Evolutionary conservation across 805 yeast species (phyloP), one percentile per base, ranked within the genome.

Genomic region (Candida endomychidarum): DNA sequence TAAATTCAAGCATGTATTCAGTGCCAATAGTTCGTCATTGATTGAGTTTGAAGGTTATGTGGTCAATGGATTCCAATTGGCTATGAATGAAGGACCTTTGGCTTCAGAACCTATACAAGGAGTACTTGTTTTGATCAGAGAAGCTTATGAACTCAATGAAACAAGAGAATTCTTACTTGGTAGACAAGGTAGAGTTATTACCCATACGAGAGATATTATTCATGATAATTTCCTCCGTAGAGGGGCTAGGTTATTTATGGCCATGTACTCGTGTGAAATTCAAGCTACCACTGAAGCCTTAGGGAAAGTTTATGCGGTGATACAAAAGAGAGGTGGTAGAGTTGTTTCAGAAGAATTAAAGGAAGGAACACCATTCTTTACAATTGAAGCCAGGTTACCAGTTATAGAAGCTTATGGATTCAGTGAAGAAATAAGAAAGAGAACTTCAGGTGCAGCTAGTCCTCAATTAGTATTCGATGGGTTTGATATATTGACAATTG

Each of bases 341-440:
- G 86, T 93, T 41, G 75, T 83, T 2, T 78, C 89, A 3, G 99
- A 93, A 61, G 99, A 93, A 58, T 81, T 93, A 87, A 90, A 93
- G 56, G 99, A 93, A 58, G 99, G 99, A 8, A 93, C 99, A 0
- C 96, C 98, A 15, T 89, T 91, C 53, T 93, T 93, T 71, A 86
- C 86, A 20, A 79, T 93, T 41, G 80, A 75, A 14, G 96, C 98
- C 0, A 68, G 79, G 39, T 71, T 93, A 17, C 99, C 99, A 0
- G 97, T 93, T 17, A 84, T 86, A 7, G 97, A 91, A 58, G 96
- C 97, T 1, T 90, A 93, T 67, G 99, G 99, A 1, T 88, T 93
- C 53, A 81, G 96, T 40, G 98, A 91, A 54, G 98, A 95, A 50
- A 86, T 93, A 31, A 72, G 98, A 42, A 93, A 88, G 63, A 78